These are phyloP conservation scores for Populus tomentosa DNA, from an alignment of 441 rosid genomes.

Conservation along the genomic window DNA sequence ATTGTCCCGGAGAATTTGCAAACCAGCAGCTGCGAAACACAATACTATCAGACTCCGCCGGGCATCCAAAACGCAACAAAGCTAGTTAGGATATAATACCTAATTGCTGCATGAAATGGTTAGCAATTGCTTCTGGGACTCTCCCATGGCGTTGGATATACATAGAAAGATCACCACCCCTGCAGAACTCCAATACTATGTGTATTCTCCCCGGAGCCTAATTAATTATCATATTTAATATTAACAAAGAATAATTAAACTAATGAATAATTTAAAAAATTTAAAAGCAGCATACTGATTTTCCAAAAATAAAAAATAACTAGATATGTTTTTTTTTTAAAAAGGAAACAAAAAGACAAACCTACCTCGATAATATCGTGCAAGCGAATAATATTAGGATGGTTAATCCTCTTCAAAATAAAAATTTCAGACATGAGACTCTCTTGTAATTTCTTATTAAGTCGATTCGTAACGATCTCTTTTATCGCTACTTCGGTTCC, in stretches of 20 bases:
- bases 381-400: conserved; percentile 84
- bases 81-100: conserved; percentile 2
- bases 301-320: conserved; percentile 1
- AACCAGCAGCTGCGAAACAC: conserved; percentile 63
- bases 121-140: conserved; percentile 73
- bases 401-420: conserved; percentile 66
- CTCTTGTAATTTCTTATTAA: conserved; percentile 83
- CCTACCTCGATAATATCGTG: conserved; percentile 88
- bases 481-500: conserved; percentile 95
- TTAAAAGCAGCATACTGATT: background rate
- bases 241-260: background rate
- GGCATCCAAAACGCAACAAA: background rate
- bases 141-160: conserved; percentile 70
- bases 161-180: conserved; percentile 91
- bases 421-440: conserved; percentile 91
- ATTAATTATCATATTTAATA: background rate
- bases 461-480: conserved; percentile 66
- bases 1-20: conserved; percentile 86
- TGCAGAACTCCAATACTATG: conserved; percentile 86
- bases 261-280: background rate
- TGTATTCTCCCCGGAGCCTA: conserved; percentile 84
- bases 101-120: conserved; percentile 93
- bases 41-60: conserved; percentile 14
- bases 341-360: background rate
- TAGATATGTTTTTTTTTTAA: background rate